A percentile compares a stretch with the other conserved stretches of the same genome.
phyloP scores from a whole-genome alignment of 1,284 basidiomycete species.

The Ganoderma leucocontextum region DNA sequence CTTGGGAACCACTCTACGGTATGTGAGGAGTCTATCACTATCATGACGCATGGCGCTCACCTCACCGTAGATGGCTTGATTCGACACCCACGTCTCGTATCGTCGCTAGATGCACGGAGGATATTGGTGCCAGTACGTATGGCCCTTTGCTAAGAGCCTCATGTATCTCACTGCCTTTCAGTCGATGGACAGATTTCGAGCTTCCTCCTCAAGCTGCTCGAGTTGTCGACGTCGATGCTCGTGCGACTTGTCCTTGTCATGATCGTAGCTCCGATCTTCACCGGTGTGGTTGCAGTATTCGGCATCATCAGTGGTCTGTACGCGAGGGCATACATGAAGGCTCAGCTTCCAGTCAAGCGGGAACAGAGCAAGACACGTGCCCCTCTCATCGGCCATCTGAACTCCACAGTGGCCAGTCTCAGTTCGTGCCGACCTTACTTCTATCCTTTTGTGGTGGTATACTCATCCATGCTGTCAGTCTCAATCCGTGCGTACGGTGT shows the following conservation, averaged over 20 bases:
- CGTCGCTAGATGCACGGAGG: slow-evolving; percentile 61
- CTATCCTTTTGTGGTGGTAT: not conserved
- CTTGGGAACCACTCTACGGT: slow-evolving; percentile 60
- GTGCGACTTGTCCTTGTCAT: slow-evolving; percentile 53
- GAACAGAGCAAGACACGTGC: slow-evolving; percentile 72
- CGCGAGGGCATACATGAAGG: slow-evolving; percentile 65
- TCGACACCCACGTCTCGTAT: slow-evolving; percentile 61
- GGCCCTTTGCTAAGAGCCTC: not conserved
- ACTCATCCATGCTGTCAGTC: slow-evolving; percentile 42
- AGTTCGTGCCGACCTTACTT: slow-evolving; percentile 42
- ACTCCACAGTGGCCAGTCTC: slow-evolving; percentile 71
- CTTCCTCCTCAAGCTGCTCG: slow-evolving; percentile 33
- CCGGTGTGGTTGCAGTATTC: slow-evolving; percentile 48
- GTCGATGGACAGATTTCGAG: slow-evolving; percentile 40
- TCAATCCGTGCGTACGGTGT: slow-evolving; percentile 66
- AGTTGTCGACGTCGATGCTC: slow-evolving; percentile 41
- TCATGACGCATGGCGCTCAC: not conserved
- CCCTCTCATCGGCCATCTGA: slow-evolving; percentile 72
- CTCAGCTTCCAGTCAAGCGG: slow-evolving; percentile 78
- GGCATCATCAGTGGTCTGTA: slow-evolving; percentile 52
- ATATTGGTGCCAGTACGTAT: slow-evolving; percentile 50
- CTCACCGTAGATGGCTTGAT: slow-evolving; percentile 52
- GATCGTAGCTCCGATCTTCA: slow-evolving; percentile 50
- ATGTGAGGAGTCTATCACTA: slow-evolving; percentile 27
- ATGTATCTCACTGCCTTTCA: not conserved